Conservation (phyloP, 179 eudicot species). For the Drosera spatulata region DNA sequence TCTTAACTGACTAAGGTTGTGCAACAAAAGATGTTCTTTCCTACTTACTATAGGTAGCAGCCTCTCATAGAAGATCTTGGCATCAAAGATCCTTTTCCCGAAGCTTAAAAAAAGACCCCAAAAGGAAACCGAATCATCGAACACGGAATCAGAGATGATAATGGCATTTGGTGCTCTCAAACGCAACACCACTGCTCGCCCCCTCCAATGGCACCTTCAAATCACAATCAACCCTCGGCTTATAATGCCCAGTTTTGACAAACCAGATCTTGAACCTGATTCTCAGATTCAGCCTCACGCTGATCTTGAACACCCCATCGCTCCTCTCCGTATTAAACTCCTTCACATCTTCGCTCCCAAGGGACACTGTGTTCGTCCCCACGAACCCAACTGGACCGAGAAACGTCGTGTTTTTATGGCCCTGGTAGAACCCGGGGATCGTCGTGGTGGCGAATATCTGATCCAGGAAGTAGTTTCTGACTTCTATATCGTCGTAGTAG, state of each 20-base stretch:
- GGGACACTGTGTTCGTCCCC: slow-evolving; percentile 26
- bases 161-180: no score
- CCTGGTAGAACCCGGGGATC: slow-evolving; percentile 39
- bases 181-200: no score
- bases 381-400: slow-evolving; percentile 21
- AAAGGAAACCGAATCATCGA: no score
- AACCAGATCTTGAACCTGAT: slow-evolving; percentile 40
- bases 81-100: no score
- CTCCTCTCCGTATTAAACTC: slow-evolving; percentile 22
- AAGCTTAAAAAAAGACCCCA: no score
- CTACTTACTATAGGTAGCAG: no score
- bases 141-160: no score
- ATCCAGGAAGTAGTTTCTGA: slow-evolving; percentile 37
- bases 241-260: slow-evolving; percentile 37
- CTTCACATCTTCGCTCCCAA: slow-evolving; percentile 12
- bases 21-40: no score
- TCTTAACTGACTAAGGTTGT: no score
- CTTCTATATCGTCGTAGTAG: slow-evolving; percentile 62
- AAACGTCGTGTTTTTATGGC: slow-evolving; percentile 39
- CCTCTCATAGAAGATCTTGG: no score
- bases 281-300: slow-evolving; percentile 38
- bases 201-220: slow-evolving; percentile 34
- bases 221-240: slow-evolving; percentile 65
- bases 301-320: slow-evolving; percentile 30
- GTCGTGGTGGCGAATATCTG: slow-evolving; percentile 25